Evolutionary conservation across 2,329 filamentous ascomycete species (phyloP).

Genomic region (Cladorrhinum sp.): DNA sequence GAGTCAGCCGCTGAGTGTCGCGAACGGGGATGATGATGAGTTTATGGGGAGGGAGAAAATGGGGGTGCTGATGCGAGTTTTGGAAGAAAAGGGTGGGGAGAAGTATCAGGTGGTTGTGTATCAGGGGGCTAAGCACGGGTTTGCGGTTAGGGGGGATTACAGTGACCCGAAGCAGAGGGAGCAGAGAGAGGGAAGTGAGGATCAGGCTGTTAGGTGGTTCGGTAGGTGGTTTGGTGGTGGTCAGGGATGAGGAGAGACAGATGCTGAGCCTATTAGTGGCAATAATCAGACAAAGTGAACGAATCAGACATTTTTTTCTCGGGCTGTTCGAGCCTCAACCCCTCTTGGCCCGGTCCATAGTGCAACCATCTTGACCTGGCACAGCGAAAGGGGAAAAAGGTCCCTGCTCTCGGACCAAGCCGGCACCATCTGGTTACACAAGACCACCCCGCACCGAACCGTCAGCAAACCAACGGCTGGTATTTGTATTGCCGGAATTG

Average conservation of each 20-base stretch:
- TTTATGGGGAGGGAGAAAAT: slow-evolving; percentile 31
- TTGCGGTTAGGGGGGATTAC: slow-evolving; percentile 37
- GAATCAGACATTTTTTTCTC: too few species aligned
- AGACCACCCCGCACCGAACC: background rate
- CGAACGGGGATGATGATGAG: slow-evolving; percentile 38
- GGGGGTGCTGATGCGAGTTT: slow-evolving; percentile 26
- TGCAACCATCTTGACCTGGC: too few species aligned
- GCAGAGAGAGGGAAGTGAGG: slow-evolving; percentile 34
- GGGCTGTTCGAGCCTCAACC: too few species aligned
- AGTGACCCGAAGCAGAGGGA: slow-evolving; percentile 34
- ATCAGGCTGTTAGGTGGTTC: slow-evolving; percentile 39
- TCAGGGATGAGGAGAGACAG: too few species aligned
- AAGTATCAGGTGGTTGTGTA: slow-evolving; percentile 33
- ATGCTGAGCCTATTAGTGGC: too few species aligned
- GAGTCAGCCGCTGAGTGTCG: slow-evolving; percentile 37
- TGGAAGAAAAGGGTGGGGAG: slow-evolving; percentile 28
- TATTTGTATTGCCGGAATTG: slow-evolving; percentile 16
- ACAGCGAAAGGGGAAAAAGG: too few species aligned
- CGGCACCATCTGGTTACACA: background rate
- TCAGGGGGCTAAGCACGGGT: slow-evolving; percentile 40
- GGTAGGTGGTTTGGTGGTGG: slow-evolving; percentile 9
- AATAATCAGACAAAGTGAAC: too few species aligned
- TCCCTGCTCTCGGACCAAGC: background rate
- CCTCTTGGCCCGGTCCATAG: too few species aligned
- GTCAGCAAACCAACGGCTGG: background rate